A percentile compares a stretch with the other conserved stretches of the same genome.
Conservation (phyloP, 2,329 filamentous ascomycete species). For the Phialemonium atrogriseum region DNA sequence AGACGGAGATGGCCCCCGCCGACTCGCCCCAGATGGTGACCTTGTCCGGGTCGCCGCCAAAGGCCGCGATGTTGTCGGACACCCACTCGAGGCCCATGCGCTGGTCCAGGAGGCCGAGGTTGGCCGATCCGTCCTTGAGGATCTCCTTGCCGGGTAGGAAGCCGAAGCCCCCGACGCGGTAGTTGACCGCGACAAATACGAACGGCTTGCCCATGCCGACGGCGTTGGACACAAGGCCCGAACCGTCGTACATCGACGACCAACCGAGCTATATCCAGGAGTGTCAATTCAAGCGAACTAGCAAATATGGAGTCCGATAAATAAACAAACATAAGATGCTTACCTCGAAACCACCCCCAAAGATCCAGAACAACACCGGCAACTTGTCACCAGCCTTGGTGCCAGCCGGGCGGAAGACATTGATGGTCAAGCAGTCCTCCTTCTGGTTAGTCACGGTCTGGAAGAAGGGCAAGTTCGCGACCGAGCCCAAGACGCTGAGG, state of each 20-base stretch:
- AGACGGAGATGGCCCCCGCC: slow-evolving; percentile 63
- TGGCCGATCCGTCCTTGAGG: slow-evolving; percentile 56
- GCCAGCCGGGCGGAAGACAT: slow-evolving; percentile 50
- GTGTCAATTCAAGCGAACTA: no score
- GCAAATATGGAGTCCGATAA: no score
- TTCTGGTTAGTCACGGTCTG: slow-evolving; percentile 43
- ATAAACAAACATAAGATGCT: no score
- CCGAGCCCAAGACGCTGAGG: slow-evolving; percentile 34
- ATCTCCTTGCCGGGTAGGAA: slow-evolving; percentile 65
- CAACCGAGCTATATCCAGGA: slow-evolving; percentile 36
- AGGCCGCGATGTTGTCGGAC: slow-evolving; percentile 66
- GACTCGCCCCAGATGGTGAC: slow-evolving; percentile 75
- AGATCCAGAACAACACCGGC: slow-evolving; percentile 65
- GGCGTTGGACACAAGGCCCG: slow-evolving; percentile 35
- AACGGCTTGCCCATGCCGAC: slow-evolving; percentile 51
- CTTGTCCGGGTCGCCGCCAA: slow-evolving; percentile 71
- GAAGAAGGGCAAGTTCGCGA: slow-evolving; percentile 50
- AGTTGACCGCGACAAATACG: slow-evolving; percentile 70
- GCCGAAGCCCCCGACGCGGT: slow-evolving; percentile 66
- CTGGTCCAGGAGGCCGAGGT: slow-evolving; percentile 67
- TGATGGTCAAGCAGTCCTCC: slow-evolving; percentile 59
- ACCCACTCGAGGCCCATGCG: slow-evolving; percentile 67
- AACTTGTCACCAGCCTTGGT: slow-evolving; percentile 46
- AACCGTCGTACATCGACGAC: slow-evolving; percentile 43
- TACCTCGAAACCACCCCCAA: slow-evolving; percentile 54